A percentile compares a stretch with the other conserved stretches of the same genome.
Conservation (phyloP, 1,139 yeast genomes). For the Geotrichum restrictum region DNA sequence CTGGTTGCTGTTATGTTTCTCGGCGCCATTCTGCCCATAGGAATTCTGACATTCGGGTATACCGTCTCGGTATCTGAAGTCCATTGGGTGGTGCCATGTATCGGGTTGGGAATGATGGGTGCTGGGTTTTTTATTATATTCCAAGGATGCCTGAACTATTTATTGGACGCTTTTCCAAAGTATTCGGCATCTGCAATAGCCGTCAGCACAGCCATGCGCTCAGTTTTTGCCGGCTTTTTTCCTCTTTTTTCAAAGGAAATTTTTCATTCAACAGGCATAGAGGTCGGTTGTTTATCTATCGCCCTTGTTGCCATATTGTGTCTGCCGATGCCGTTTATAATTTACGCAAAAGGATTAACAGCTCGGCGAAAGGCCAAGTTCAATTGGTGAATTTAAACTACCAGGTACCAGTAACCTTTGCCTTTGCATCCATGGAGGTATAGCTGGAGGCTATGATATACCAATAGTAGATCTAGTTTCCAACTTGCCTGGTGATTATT, state of each 20-base stretch:
- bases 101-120: constrained; percentile 63
- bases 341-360: constrained; percentile 51
- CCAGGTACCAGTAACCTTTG: not conserved
- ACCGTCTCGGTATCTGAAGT: constrained; percentile 49
- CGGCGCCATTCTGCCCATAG: constrained; percentile 55
- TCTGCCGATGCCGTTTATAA: constrained; percentile 64
- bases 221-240: constrained; percentile 67
- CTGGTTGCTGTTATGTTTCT: constrained; percentile 49
- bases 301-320: constrained; percentile 54
- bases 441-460: too few species aligned
- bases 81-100: constrained; percentile 72
- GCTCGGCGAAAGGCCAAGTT: constrained; percentile 40
- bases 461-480: not conserved
- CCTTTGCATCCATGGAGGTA: not conserved
- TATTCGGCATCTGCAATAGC: constrained; percentile 80
- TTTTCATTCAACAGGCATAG: constrained; percentile 51
- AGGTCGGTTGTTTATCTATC: constrained; percentile 60
- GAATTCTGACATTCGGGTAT: constrained; percentile 78
- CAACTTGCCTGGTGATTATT: too few species aligned
- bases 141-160: constrained; percentile 56
- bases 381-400: constrained; percentile 5
- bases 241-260: constrained; percentile 67
- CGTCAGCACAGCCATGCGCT: constrained; percentile 68
- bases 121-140: constrained; percentile 58
- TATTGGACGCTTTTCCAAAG: constrained; percentile 58